Evolutionary conservation across 2,329 filamentous ascomycete genomes (phyloP).

Genomic region (Nigrospora osmanthi): DNA sequence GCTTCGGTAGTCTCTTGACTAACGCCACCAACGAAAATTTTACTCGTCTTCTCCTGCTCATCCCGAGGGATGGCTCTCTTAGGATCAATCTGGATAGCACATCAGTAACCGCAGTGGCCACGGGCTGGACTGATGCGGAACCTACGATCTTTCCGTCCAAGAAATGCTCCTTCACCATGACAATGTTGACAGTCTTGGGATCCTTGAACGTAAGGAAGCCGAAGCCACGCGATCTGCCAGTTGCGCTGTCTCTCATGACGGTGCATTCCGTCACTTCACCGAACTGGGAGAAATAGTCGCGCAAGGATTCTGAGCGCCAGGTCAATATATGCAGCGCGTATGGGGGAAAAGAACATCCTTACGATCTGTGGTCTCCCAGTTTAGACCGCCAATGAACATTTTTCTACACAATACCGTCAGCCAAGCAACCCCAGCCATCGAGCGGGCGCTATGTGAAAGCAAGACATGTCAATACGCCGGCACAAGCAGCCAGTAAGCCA

Average conservation of each 20-base stretch:
- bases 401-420: conserved; percentile 54
- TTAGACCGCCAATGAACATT: conserved; percentile 98
- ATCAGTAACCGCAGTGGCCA: background rate
- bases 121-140: conserved; percentile 6
- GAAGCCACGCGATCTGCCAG: conserved; percentile 89
- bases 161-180: conserved; percentile 99
- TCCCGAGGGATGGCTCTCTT: conserved; percentile 96
- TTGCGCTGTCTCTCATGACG: conserved; percentile 96
- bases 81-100: conserved; percentile 70
- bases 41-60: conserved; percentile 96
- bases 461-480: too few species aligned
- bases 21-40: conserved; percentile 97
- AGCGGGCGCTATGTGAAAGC: background rate
- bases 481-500: background rate
- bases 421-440: background rate
- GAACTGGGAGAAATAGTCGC: conserved; percentile 96
- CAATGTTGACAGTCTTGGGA: conserved; percentile 94
- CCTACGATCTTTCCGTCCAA: conserved; percentile 96
- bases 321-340: conserved; percentile 5
- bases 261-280: conserved; percentile 97
- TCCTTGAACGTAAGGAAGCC: conserved; percentile 98
- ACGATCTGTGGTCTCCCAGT: conserved; percentile 99
- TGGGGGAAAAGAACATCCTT: conserved; percentile 30
- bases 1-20: conserved; percentile 95
- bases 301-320: conserved; percentile 68